Evolutionary conservation across 257 asterid species (phyloP).

Genomic region (Anisodus acutangulus): DNA sequence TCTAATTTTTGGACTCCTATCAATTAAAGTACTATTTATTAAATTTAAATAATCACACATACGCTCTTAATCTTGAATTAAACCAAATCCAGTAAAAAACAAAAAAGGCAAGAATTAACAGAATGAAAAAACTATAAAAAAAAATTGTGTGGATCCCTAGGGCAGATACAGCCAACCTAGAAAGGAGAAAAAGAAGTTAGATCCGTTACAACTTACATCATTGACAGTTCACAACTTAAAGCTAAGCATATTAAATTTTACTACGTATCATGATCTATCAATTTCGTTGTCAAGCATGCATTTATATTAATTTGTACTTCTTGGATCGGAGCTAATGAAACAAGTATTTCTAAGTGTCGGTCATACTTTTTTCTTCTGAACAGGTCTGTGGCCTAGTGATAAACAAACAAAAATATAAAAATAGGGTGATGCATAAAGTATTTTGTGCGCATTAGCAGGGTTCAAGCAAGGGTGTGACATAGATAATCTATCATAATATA

Average conservation of each 20-base stretch:
- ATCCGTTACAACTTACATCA: background rate
- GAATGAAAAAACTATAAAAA: background rate
- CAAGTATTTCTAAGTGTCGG: background rate
- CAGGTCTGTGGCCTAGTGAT: too few species aligned
- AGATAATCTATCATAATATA: too few species aligned
- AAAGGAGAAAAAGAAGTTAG: background rate
- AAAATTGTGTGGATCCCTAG: constrained; percentile 15
- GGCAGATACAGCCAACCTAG: background rate
- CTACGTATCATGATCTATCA: background rate
- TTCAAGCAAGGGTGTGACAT: too few species aligned
- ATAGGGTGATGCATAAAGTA: too few species aligned
- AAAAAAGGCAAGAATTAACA: too few species aligned
- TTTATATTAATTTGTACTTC: background rate
- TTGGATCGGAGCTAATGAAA: background rate
- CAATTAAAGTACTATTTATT: too few species aligned
- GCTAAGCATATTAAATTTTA: background rate
- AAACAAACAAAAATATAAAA: too few species aligned
- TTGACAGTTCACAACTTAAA: background rate
- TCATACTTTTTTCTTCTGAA: too few species aligned
- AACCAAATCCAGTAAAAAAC: background rate
- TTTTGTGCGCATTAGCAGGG: too few species aligned
- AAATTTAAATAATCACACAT: too few species aligned
- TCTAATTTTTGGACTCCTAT: too few species aligned
- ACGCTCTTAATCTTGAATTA: background rate
- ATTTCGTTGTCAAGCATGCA: background rate